Conservation (phyloP, 495 filamentous ascomycete species). For the Xylaria palmicola region DNA sequence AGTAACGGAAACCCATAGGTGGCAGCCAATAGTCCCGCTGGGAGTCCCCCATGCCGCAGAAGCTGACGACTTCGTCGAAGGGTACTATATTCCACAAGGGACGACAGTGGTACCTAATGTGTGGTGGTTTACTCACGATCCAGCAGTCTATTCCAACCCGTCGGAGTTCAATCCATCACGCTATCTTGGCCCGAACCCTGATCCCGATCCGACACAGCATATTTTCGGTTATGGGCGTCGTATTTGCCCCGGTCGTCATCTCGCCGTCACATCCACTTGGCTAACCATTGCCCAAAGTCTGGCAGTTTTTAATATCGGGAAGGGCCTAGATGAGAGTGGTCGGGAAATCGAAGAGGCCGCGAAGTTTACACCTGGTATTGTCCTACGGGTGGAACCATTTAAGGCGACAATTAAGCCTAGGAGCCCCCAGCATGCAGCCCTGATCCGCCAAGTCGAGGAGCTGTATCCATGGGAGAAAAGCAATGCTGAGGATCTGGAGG, state of each 20-base stretch:
- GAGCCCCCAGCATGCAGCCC: slow-evolving; percentile 22
- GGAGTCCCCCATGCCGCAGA: slow-evolving; percentile 34
- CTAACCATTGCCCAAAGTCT: slow-evolving; percentile 42
- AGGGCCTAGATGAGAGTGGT: slow-evolving; percentile 30
- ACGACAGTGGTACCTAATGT: slow-evolving; percentile 30
- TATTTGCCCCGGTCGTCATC: slow-evolving; percentile 48
- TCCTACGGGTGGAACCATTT: slow-evolving; percentile 29
- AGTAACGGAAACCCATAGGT: slow-evolving; percentile 29
- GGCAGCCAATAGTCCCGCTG: slow-evolving; percentile 20
- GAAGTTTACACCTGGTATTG: slow-evolving; percentile 25
- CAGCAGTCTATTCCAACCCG: slow-evolving; percentile 35
- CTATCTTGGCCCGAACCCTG: slow-evolving; percentile 34
- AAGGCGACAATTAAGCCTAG: slow-evolving; percentile 32
- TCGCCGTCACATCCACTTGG: slow-evolving; percentile 44
- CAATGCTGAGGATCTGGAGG: slow-evolving; percentile 21
- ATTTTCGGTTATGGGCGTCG: slow-evolving; percentile 52
- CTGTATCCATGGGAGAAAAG: slow-evolving; percentile 43
- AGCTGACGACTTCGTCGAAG: slow-evolving; percentile 36
- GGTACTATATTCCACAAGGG: slow-evolving; percentile 43
- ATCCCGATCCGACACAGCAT: slow-evolving; percentile 38
- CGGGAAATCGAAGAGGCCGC: slow-evolving; percentile 24
- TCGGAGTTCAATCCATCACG: slow-evolving; percentile 40
- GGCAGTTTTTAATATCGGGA: slow-evolving; percentile 39
- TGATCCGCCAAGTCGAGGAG: slow-evolving; percentile 31
- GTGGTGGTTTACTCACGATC: slow-evolving; percentile 30